A percentile compares a stretch with the other conserved stretches of the same genome.
phyloP scores from a whole-genome alignment of 2,329 filamentous ascomycete genomes.

The Colletotrichum costaricense region DNA sequence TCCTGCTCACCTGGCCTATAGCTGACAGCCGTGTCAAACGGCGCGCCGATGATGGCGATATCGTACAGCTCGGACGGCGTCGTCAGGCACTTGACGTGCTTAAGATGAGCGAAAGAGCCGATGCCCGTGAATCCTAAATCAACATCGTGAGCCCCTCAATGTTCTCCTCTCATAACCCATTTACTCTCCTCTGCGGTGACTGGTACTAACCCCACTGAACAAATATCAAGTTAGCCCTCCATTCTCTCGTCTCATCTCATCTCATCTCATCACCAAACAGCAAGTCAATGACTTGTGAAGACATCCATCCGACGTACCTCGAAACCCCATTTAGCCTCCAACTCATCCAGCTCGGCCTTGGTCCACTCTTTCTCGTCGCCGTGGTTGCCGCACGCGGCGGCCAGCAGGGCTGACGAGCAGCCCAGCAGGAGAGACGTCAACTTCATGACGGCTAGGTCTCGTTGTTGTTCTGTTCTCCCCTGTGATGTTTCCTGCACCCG shows the following conservation, averaged over 20 bases:
- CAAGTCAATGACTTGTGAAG: too few relatives aligned
- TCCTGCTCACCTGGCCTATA: constrained; percentile 70
- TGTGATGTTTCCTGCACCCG: too few relatives aligned
- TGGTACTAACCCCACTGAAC: constrained; percentile 33
- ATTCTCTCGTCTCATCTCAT: too few relatives aligned
- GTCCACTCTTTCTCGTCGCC: constrained; percentile 57
- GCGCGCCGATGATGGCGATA: constrained; percentile 78
- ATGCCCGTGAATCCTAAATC: constrained; percentile 73
- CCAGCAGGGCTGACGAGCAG: constrained; percentile 39
- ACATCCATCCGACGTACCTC: constrained; percentile 53
- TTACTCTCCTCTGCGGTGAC: neutral
- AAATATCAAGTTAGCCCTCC: neutral
- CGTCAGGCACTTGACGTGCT: constrained; percentile 76
- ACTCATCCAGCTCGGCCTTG: constrained; percentile 61
- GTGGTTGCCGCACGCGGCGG: constrained; percentile 45
- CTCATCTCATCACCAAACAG: too few relatives aligned
- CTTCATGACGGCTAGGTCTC: constrained; percentile 19
- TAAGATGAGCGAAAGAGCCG: constrained; percentile 78
- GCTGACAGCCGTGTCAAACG: constrained; percentile 79
- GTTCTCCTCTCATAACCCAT: neutral
- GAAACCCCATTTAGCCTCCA: constrained; percentile 67
- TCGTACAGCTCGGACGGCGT: constrained; percentile 73
- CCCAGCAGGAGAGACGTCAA: constrained; percentile 30
- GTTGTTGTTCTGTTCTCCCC: neutral
- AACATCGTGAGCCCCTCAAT: constrained; percentile 57